Evolutionary conservation across 2,329 filamentous ascomycete genomes (phyloP), one percentile per base, ranked within the genome.

Genomic region (Diaporthe capsici): DNA sequence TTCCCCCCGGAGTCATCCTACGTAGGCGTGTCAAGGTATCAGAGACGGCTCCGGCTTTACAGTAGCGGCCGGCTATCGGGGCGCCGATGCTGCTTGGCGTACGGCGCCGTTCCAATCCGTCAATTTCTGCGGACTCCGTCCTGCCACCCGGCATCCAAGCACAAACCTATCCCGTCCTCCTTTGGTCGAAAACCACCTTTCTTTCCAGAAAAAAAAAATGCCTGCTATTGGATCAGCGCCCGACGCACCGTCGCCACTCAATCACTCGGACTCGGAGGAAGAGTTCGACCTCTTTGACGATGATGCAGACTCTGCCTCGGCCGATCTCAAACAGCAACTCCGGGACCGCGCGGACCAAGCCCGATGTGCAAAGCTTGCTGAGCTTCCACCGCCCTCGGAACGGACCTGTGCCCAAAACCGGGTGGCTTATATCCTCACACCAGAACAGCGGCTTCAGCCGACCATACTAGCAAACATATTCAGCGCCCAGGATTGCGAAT

Each of bases 391-490:
- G 4, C 42, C 57, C 2, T 39, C 61, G 37, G 47, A 51, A 31
- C 73, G 75, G 22, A 76, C 73, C 20, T 73, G 73, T 25, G 73
- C 73, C 1, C 75, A 76, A n/a, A 75, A 76, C 44, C 75, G 75
- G 17, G 58, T 44, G 22, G 73, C 75, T 34, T 76, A 76, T 22
- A 65, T 76, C 28, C 75, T 76, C 20, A 39, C 12, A n/a, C 70
- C 75, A 9, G 61, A 31, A 15, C 75, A 60, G 31, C 75, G 75
- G 39, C 75, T 76, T 12, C 75, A 75, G 55, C 75, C 75, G 4
- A 75, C 73, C 15, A 42, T 42, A 25, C 15, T 73, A 31, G 10
- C 53, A 17, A 22, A 31, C 9, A 51, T 76, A 15, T 70, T 76
- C 55, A 71, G 60, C n/a, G 28, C 31, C 9, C 53, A 53, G 34